These are phyloP conservation scores for Curvularia sp. DNA, from an alignment of 2,329 filamentous ascomycete genomes.

Conservation along the genomic window DNA sequence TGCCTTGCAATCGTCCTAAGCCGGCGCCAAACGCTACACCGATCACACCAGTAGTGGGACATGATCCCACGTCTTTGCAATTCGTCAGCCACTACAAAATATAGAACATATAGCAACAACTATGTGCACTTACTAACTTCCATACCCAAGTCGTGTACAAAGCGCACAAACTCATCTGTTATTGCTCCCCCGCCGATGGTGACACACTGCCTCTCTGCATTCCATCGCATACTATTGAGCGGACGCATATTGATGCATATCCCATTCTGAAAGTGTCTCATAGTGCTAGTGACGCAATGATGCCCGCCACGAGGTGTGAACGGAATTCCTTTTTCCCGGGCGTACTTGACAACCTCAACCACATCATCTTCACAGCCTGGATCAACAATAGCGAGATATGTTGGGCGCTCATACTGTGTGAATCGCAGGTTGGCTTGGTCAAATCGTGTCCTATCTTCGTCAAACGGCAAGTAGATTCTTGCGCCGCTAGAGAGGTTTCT, in stretches of 20 bases:
- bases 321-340: constrained; percentile 10
- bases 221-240: constrained; percentile 14
- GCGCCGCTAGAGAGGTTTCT: constrained; percentile 6
- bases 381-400: constrained; percentile 10
- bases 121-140: constrained; percentile 13
- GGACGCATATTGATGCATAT: constrained; percentile 16
- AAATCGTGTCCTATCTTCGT: constrained; percentile 5
- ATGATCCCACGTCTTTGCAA: constrained; percentile 7
- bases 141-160: constrained; percentile 11
- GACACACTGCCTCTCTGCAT: constrained; percentile 1
- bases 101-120: not conserved
- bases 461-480: constrained; percentile 3
- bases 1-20: constrained; percentile 13
- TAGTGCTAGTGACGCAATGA: constrained; percentile 12
- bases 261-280: constrained; percentile 9
- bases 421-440: constrained; percentile 12
- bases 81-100: not conserved
- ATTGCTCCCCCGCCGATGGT: constrained; percentile 7
- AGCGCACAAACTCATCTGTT: constrained; percentile 13
- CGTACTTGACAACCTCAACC: constrained; percentile 9
- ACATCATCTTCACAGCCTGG: constrained; percentile 11
- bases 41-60: constrained; percentile 15
- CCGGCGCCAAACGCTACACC: constrained; percentile 14
- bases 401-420: constrained; percentile 14
- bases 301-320: constrained; percentile 14